Evolutionary conservation across 192 early-diverging fungal species (phyloP), one percentile per base, ranked within the genome.

Genomic region (Spinellus fusiger): DNA sequence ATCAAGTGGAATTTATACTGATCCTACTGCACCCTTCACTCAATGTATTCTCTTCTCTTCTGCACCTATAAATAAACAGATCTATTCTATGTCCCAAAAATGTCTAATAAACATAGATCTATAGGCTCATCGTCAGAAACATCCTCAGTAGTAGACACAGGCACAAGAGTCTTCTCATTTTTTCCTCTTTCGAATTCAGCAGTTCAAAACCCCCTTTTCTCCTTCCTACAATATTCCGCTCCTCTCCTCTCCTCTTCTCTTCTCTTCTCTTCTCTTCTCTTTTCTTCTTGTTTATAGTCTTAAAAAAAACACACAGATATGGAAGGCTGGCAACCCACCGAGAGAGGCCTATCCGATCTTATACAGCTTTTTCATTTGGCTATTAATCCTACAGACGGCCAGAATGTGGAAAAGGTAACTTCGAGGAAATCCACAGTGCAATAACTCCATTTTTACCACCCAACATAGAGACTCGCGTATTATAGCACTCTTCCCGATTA

Each of bases 401-500:
- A 77, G 57, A 77, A 79, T 66, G 87, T 88, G 57, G 82, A 86
- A 74, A 80, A 89, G 84, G 89, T 92, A 90, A 27, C 75, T 29
- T 47, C 1, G 20, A 23, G 25, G 2, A 16, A 12, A 52, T 5
- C 13, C 4, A 50, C 16, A 53, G 32, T 27, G 23, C 33, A 6
- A 15, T 38, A 32, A 22, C 4, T 25, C 7, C 49, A 22, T 48
- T 29, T 49, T 31, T 48, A 29, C 29, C 37, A 31, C 27, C n/a
- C 34, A 5, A 34, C 23, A 52, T 23, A 93, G 90, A 83, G 83
- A 69, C 82, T 93, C 44, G 87, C 90, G 60, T 85, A 86, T 54
- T 87, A 91, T 70, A 88, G 86, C 73, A 75, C 80, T 59, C 79
- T 95, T 13, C 90, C 93, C 6, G 93, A 96, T 68, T 98, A 91